Conservation (phyloP, 768 basidiomycete species). For the Lyophyllum shimeji region DNA sequence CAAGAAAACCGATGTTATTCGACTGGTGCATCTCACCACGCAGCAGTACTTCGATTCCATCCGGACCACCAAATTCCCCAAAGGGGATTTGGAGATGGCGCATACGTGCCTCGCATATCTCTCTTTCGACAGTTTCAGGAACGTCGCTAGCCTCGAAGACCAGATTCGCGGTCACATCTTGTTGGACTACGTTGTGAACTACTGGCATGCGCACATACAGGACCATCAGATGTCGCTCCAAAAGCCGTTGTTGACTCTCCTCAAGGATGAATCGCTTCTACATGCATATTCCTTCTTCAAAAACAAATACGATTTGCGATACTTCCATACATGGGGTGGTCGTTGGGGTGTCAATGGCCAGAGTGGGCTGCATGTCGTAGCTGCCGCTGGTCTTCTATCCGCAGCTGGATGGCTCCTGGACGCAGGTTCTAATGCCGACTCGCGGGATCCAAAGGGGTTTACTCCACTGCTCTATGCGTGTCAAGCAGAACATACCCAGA, state of each 20-base stretch:
- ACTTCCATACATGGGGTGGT: neutral
- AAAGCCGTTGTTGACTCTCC: neutral
- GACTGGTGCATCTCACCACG: neutral
- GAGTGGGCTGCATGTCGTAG: neutral
- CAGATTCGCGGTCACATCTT: neutral
- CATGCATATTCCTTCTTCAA: neutral
- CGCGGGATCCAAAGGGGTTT: neutral
- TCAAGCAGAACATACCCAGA: neutral
- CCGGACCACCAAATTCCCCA: neutral
- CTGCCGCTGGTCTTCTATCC: neutral
- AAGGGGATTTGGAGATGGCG: neutral
- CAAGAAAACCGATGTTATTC: neutral
- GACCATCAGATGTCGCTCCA: neutral
- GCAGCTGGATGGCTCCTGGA: neutral
- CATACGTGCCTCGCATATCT: neutral
- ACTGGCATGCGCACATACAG: neutral
- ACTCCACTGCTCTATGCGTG: neutral
- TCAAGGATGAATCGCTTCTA: neutral
- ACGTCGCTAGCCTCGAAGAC: neutral
- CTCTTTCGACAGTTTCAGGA: neutral
- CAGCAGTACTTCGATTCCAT: neutral
- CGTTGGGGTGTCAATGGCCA: neutral
- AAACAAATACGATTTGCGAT: neutral
- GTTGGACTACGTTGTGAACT: neutral
- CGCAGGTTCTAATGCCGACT: neutral